A percentile compares a stretch with the other conserved stretches of the same genome.
These are phyloP conservation scores for Euclidium syriacum DNA, from an alignment of 345 rosid species.

Conservation along the genomic window DNA sequence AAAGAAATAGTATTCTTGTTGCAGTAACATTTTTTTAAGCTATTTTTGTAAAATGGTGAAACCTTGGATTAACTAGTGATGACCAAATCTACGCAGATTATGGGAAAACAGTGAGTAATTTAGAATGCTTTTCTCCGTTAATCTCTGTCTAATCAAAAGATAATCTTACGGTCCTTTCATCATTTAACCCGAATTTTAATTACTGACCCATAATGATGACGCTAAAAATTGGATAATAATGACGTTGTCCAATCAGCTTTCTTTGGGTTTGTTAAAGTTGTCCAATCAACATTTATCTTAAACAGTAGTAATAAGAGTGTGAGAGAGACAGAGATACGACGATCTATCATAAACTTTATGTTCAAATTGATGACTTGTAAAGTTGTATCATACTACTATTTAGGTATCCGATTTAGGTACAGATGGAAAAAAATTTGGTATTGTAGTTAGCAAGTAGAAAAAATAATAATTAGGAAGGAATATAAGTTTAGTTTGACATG, in stretches of 20 bases:
- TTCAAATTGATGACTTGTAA: neutral
- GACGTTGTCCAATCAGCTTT: neutral
- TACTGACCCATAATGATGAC: neutral
- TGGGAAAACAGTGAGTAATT: neutral
- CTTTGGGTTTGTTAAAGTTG: neutral
- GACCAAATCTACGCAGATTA: neutral
- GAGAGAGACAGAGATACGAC: neutral
- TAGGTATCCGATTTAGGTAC: neutral
- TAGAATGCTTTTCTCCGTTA: neutral
- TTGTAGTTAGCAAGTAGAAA: neutral
- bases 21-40: slow-evolving; percentile 1
- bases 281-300: neutral
- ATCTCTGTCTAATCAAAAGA: neutral
- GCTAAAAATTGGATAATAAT: neutral
- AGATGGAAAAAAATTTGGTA: neutral
- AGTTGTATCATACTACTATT: neutral
- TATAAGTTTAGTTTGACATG: neutral
- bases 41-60: neutral
- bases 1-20: neutral
- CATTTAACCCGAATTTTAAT: neutral
- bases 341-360: neutral
- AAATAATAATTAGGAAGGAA: too few species aligned
- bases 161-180: neutral
- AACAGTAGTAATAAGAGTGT: neutral
- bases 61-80: neutral